phyloP scores from a whole-genome alignment of 73 alveolate genomes.

The Paramecium sonneborni region DNA sequence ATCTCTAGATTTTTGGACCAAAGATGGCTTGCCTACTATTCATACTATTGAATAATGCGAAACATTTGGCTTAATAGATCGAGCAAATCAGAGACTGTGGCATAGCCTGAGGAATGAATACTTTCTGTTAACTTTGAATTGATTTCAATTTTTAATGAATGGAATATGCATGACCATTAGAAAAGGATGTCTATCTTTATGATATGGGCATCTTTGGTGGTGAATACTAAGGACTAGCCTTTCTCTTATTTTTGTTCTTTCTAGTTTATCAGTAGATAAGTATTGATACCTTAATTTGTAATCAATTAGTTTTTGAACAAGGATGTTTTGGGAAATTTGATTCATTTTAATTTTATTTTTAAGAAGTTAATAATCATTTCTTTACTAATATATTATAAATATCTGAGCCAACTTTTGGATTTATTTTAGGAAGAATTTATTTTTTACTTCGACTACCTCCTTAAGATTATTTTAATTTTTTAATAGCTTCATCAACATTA shows the following conservation, averaged over 20 bases:
- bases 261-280: background rate
- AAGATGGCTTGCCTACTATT: conserved; percentile 1
- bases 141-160: conserved; percentile 21
- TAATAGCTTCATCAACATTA: background rate
- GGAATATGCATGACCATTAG: conserved; percentile 37
- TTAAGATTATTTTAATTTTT: conserved; percentile 15
- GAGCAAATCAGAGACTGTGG: conserved; percentile 41
- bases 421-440: conserved; percentile 6
- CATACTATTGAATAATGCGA: background rate
- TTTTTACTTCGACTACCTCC: background rate
- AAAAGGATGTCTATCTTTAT: conserved; percentile 34
- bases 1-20: conserved; percentile 31
- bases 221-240: conserved; percentile 42
- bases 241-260: conserved; percentile 21
- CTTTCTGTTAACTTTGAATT: conserved; percentile 43
- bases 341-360: conserved; percentile 9
- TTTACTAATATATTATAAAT: conserved; percentile 19
- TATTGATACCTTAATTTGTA: background rate
- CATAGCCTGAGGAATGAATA: conserved; percentile 59
- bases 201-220: conserved; percentile 48
- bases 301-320: conserved; percentile 14
- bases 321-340: conserved; percentile 3
- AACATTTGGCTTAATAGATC: conserved; percentile 6
- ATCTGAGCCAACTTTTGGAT: conserved; percentile 38
- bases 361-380: background rate